These are phyloP conservation scores for Salvia rosmarinus DNA, from an alignment of 257 asterid species.

Conservation along the genomic window DNA sequence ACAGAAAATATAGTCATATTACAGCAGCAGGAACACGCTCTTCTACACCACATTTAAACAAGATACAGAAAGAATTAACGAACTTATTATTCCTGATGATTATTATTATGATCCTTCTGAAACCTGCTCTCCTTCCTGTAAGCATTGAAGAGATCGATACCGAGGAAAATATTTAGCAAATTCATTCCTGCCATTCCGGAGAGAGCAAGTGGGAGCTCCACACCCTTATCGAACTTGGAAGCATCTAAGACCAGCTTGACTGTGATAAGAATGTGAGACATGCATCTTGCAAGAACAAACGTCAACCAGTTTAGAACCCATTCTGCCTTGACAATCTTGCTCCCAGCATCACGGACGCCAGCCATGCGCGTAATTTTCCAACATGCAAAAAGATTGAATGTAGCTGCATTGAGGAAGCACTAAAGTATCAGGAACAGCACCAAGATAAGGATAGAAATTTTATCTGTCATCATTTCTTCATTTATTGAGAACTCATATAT, in stretches of 20 bases:
- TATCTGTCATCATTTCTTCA: neutral
- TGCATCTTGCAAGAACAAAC: slow-evolving; percentile 59
- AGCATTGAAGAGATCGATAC: slow-evolving; percentile 75
- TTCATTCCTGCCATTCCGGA: slow-evolving; percentile 94
- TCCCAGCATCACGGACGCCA: slow-evolving; percentile 62
- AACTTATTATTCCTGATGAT: slow-evolving; percentile 50
- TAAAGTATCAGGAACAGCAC: slow-evolving; percentile 18
- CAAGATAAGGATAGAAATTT: slow-evolving; percentile 5
- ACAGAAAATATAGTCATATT: slow-evolving; percentile 10
- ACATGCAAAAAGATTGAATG: slow-evolving; percentile 73
- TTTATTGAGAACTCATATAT: neutral
- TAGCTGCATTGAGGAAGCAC: slow-evolving; percentile 48
- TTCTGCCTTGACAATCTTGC: slow-evolving; percentile 67
- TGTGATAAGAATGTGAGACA: slow-evolving; percentile 72
- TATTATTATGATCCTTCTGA: slow-evolving; percentile 31
- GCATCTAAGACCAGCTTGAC: slow-evolving; percentile 74
- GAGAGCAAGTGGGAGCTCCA: slow-evolving; percentile 87
- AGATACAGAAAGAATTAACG: slow-evolving; percentile 31
- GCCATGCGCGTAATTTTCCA: slow-evolving; percentile 80
- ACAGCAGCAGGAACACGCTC: slow-evolving; percentile 15
- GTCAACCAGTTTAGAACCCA: slow-evolving; percentile 79
- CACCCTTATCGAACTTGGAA: slow-evolving; percentile 68
- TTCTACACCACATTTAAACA: neutral
- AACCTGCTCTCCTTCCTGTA: slow-evolving; percentile 52
- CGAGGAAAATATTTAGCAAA: slow-evolving; percentile 65